Percentiles rank a stretch among this genome's conserved stretches.
Evolutionary conservation across 2,329 filamentous ascomycete genomes (phyloP).

Genomic region (Colletotrichum orbiculare): DNA sequence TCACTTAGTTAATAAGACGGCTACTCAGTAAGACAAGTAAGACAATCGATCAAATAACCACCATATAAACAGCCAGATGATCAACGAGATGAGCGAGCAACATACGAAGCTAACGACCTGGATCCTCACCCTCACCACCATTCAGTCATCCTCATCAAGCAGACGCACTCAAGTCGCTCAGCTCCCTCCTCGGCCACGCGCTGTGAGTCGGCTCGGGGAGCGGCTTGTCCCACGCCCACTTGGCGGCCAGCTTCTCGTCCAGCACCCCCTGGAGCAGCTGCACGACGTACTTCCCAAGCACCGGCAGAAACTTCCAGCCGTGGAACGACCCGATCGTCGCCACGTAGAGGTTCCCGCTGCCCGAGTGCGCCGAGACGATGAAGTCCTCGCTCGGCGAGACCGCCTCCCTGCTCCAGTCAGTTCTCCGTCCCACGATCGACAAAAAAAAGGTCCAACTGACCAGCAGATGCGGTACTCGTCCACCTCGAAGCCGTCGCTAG

Average conservation of each 20-base stretch:
- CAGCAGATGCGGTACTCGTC: conserved; percentile 68
- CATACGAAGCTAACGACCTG: too few species aligned
- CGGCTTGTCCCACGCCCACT: conserved; percentile 21
- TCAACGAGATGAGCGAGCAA: too few species aligned
- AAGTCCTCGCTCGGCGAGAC: conserved; percentile 24
- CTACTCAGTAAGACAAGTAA: too few species aligned
- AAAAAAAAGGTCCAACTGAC: conserved; percentile 44
- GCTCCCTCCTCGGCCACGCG: conserved; percentile 12
- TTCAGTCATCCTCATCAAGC: too few species aligned
- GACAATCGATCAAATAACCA: too few species aligned
- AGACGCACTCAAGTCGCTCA: neutral
- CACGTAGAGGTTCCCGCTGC: conserved; percentile 7
- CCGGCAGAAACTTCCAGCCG: conserved; percentile 20
- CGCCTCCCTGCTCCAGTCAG: conserved; percentile 36
- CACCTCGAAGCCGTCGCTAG: conserved; percentile 61
- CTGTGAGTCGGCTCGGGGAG: neutral
- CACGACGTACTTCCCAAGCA: conserved; percentile 9
- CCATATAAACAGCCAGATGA: too few species aligned
- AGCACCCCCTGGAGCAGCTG: conserved; percentile 8
- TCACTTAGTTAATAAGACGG: too few species aligned
- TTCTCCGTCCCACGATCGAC: too few species aligned
- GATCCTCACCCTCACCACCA: too few species aligned
- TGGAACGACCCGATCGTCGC: conserved; percentile 21
- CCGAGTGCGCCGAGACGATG: conserved; percentile 15
- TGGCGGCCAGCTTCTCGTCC: neutral